These are phyloP conservation scores for Sonneratia alba DNA, from an alignment of 345 rosid species.

Conservation along the genomic window DNA sequence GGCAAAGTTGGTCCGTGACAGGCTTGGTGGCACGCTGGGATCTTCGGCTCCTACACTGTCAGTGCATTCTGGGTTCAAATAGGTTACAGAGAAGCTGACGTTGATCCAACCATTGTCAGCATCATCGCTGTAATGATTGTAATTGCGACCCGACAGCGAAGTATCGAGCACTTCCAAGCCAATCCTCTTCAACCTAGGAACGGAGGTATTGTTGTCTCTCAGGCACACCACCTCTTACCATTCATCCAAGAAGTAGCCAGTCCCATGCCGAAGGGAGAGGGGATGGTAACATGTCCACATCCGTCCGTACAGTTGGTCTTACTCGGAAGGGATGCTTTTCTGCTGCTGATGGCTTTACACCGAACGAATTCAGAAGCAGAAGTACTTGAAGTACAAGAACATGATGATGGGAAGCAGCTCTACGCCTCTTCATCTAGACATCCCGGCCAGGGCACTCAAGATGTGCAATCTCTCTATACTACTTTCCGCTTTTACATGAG, in stretches of 20 bases:
- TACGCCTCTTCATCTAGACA: neutral
- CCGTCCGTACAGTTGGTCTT: neutral
- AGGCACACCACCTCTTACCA: conserved; percentile 3
- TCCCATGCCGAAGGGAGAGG: conserved; percentile 8
- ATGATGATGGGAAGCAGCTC: neutral
- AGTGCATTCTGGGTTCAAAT: neutral
- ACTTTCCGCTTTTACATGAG: neutral
- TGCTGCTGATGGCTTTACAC: neutral
- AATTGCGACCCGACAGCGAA: neutral
- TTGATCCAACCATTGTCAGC: neutral
- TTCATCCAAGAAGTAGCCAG: neutral
- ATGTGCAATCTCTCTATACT: neutral
- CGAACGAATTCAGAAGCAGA: neutral
- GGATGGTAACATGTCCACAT: conserved; percentile 4
- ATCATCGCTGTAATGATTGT: neutral
- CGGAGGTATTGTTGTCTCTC: neutral
- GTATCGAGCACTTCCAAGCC: conserved; percentile 5
- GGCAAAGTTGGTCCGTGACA: conserved; percentile 2
- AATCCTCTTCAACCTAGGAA: neutral
- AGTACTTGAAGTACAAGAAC: neutral
- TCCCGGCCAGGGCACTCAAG: neutral
- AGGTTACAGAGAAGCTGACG: neutral
- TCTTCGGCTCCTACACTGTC: too few relatives aligned
- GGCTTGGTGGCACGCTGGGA: neutral
- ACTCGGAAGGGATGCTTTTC: neutral